Base-by-base conservation (phyloP, 805 yeast species). In the Myxozyma neotropica region DNA sequence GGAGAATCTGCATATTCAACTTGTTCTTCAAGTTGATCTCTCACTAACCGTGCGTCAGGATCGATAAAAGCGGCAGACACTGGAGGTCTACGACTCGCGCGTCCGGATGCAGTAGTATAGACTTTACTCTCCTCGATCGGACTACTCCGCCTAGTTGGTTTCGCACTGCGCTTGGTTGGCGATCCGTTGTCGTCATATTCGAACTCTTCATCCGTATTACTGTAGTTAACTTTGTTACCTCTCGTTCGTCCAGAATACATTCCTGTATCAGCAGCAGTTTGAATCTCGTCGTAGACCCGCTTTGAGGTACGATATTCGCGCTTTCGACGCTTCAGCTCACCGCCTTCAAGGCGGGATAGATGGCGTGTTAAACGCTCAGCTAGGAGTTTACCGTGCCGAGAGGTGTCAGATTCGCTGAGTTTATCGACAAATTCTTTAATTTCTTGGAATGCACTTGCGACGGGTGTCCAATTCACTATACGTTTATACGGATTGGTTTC, bases 381-480 rank as follows among this genome's bases (percentile, higher is more conserved):
- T 4, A 65, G 52, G 8, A 40, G 29, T 19, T 26, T 40, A 17
- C 58, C 58, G 24, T 54, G 52, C 3, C 55, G 57, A 23, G 62
- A 54, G 2, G 53, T 50, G 21, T 58, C 57, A 10, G 38, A 27
- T 36, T 39, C 49, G 3, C 31, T 38, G 5, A 68, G 61, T 17
- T 47, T 46, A 2, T 47, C 44, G 17, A 53, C 52, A 24, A 74
- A 63, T 12, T 24, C 46, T 35, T 58, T 53, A 5, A 73, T 59
- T 54, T 72, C 74, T 5, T 58, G 64, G 8, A 58, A 59, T 17
- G 55, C 50, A 23, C 69, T 57, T 7, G 77, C 77, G 5, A 75
- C 70, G 1, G 74, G 66, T 35, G 63, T 59, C 78, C 78, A 75
- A 45, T 64, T 64, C 17, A 72, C 75, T 5, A 63, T 57, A 13